Percentiles rank a stretch among this genome's conserved stretches.
phyloP scores from a whole-genome alignment of 23 red algal genomes.

The Agarophyton chilense region DNA sequence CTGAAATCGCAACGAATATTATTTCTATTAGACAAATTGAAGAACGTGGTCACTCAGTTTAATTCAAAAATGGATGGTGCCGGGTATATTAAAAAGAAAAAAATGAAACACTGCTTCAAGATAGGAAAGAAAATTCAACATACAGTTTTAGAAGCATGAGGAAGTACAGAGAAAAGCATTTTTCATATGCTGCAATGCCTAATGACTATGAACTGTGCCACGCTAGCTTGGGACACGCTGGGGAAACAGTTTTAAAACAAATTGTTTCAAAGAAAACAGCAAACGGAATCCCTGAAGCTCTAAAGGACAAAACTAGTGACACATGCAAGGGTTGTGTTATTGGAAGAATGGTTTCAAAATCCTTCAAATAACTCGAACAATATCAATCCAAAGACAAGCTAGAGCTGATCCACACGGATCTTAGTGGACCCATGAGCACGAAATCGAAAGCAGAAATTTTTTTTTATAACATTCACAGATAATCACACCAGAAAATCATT shows the following conservation, averaged over 20 bases:
- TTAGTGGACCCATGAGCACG: constrained; percentile 9
- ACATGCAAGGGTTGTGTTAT: too few species aligned
- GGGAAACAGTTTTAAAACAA: too few species aligned
- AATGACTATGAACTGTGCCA: neutral
- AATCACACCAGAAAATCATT: neutral
- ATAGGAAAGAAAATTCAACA: too few species aligned
- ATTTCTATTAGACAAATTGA: neutral
- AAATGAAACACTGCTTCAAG: neutral
- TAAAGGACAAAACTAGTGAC: too few species aligned
- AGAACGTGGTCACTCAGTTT: neutral
- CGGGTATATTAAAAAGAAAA: neutral
- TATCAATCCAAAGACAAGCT: neutral
- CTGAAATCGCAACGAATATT: neutral
- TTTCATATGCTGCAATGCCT: neutral
- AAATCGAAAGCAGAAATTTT: neutral
- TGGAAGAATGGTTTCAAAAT: neutral
- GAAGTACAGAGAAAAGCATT: neutral
- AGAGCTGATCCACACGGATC: too few species aligned
- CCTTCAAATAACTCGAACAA: neutral
- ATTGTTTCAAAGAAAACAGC: too few species aligned
- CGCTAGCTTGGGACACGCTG: neutral
- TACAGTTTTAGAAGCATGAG: too few species aligned
- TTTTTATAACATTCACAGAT: constrained; percentile 31
- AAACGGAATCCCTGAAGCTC: too few species aligned
- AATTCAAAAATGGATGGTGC: neutral